phyloP scores from a whole-genome alignment of 352 stramenopile genomes.

The Globisporangium nunn region DNA sequence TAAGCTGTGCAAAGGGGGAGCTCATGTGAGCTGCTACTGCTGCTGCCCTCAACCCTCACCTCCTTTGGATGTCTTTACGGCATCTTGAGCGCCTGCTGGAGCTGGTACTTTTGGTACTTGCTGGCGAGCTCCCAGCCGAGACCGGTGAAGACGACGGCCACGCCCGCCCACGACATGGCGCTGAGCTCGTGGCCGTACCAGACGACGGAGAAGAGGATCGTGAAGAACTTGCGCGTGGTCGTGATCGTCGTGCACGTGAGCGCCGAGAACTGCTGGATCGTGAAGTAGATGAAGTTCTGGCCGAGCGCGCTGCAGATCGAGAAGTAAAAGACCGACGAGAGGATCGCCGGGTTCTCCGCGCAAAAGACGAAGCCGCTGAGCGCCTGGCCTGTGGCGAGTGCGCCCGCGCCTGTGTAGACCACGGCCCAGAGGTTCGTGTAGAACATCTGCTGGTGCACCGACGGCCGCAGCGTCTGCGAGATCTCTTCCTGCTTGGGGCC shows the following conservation, averaged over 20 bases:
- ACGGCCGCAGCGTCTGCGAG: slow-evolving; percentile 57
- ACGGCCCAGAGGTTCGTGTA: slow-evolving; percentile 88
- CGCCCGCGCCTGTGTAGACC: slow-evolving; percentile 73
- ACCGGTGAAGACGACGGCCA: slow-evolving; percentile 89
- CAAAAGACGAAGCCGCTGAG: slow-evolving; percentile 72
- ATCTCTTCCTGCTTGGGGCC: slow-evolving; percentile 94
- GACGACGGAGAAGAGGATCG: slow-evolving; percentile 96
- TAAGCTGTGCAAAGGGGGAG: too few relatives aligned
- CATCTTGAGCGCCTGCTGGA: slow-evolving; percentile 42
- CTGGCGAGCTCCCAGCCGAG: slow-evolving; percentile 78
- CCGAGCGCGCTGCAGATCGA: slow-evolving; percentile 93
- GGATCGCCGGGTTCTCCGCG: slow-evolving; percentile 75
- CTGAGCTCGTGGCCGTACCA: slow-evolving; percentile 93
- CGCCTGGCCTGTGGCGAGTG: slow-evolving; percentile 68
- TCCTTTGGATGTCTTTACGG: slow-evolving; percentile 1
- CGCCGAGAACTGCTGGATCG: slow-evolving; percentile 96
- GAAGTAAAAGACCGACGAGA: slow-evolving; percentile 90
- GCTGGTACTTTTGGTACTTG: slow-evolving; percentile 85
- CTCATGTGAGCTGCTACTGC: too few relatives aligned
- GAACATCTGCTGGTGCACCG: slow-evolving; percentile 88
- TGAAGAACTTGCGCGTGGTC: slow-evolving; percentile 99
- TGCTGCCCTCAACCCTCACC: too few relatives aligned
- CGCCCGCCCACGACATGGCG: slow-evolving; percentile 87
- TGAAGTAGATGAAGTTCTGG: slow-evolving; percentile 99
- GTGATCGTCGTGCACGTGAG: slow-evolving; percentile 99